Evolutionary conservation across 805 yeast species (phyloP), one percentile per base, ranked within the genome.

Genomic region (Suhomyces xylopsoci): DNA sequence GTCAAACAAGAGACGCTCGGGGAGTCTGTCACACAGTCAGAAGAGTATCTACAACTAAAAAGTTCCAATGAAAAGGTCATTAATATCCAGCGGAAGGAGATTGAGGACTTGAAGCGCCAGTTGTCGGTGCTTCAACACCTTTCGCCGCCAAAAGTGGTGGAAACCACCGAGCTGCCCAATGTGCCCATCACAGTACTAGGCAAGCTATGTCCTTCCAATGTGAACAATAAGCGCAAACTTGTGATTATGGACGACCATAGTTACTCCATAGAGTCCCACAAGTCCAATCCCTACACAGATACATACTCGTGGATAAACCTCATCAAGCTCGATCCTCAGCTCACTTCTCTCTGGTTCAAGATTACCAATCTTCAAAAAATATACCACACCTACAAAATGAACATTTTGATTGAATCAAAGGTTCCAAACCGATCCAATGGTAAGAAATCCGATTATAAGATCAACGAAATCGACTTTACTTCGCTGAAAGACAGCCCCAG

Each of bases 281-380:
- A 47, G 26, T 38, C 26, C 48, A 53, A 28, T 12, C n/a, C 50
- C 44, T 50, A 51, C 52, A 57, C 62, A n/a, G 63, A 64, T 48
- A 60, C 67, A 2, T 72, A 67, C 62, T 64, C 71, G 22, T 75
- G 79, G 80, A 63, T 71, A 48, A 74, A 70, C 61, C 53, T 71
- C 19, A 62, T 75, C 50, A 66, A 65, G 48, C 49, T 74, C 15
- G 80, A 75, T 55, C 76, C 76, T 0, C 73, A 71, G 43, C 63
- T 75, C 38, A 70, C 77, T 15, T 60, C 67, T 3, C 62, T 75
- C 45, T 75, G 80, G 80, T 65, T 59, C 51, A 70, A 68, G 46
- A 73, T 75, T 54, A 70, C 74, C 30, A 69, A 65, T 48, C 60
- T 75, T 53, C 80, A 74, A 56, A 73, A 72, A 48, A 62, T 70